Conservation (phyloP, 129 eudicot species). For the Smallanthus sonchifolius region DNA sequence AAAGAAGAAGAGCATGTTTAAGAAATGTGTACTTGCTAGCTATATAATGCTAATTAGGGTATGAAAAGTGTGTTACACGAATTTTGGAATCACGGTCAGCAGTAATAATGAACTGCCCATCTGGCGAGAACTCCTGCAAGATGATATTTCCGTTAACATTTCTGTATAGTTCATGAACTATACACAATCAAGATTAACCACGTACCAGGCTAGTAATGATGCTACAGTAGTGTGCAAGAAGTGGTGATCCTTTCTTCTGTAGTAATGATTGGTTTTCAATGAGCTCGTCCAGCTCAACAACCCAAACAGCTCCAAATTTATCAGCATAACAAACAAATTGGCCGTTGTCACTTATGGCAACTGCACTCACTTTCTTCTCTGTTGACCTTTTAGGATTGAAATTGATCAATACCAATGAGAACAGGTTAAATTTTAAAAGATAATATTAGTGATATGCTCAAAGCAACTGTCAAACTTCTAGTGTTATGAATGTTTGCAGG, state of each 20-base stretch:
- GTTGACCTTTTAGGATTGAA: slow-evolving; percentile 47
- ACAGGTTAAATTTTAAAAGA: neutral
- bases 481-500: neutral
- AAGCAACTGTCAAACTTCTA: neutral
- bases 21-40: neutral
- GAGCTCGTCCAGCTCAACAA: slow-evolving; percentile 47
- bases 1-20: neutral
- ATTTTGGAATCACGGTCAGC: slow-evolving; percentile 98
- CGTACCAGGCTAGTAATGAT: slow-evolving; percentile 86
- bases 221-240: slow-evolving; percentile 93
- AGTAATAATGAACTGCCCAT: slow-evolving; percentile 70
- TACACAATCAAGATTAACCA: slow-evolving; percentile 8
- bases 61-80: slow-evolving; percentile 51
- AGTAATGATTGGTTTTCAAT: slow-evolving; percentile 31
- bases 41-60: neutral
- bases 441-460: neutral
- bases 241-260: slow-evolving; percentile 62
- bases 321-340: slow-evolving; percentile 79
- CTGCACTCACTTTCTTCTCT: slow-evolving; percentile 92
- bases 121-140: slow-evolving; percentile 84
- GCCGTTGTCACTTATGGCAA: slow-evolving; percentile 76
- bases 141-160: slow-evolving; percentile 13
- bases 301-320: slow-evolving; percentile 92
- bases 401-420: neutral
- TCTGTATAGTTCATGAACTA: neutral